Evolutionary conservation across 257 asterid genomes (phyloP).

Genomic region (Rubia yunnanensis): DNA sequence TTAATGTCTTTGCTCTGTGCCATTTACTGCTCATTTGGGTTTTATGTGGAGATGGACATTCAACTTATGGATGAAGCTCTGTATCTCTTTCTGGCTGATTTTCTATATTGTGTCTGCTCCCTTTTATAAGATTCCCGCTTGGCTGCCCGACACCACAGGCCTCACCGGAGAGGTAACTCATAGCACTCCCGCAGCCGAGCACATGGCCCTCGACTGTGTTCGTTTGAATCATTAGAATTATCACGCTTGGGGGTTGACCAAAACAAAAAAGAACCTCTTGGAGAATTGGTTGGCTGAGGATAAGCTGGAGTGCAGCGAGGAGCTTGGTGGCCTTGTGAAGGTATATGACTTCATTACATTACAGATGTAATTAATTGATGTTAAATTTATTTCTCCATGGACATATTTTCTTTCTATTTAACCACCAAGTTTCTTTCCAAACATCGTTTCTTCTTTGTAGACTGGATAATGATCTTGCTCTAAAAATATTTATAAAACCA

Average conservation of each 20-base stretch:
- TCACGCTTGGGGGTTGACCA: constrained; percentile 98
- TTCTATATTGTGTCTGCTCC: no score
- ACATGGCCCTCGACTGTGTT: no score
- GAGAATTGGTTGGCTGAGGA: constrained; percentile 99
- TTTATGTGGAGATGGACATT: no score
- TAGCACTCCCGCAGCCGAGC: no score
- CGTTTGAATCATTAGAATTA: constrained; percentile 92
- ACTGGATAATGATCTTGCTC: constrained; percentile 96
- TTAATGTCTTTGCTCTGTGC: no score
- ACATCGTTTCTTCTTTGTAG: constrained; percentile 30
- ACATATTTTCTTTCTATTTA: constrained; percentile 4
- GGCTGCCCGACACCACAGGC: no score
- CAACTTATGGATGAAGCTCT: no score
- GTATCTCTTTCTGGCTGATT: no score
- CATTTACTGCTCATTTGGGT: no score
- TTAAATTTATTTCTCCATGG: neutral
- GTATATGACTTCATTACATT: constrained; percentile 25
- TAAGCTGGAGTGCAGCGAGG: constrained; percentile 97
- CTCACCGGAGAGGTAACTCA: no score
- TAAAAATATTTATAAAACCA: constrained; percentile 93
- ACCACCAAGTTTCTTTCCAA: no score
- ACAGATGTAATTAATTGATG: neutral
- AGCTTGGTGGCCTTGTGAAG: constrained; percentile 99
- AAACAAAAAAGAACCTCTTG: constrained; percentile 85
- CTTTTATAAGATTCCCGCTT: no score